Evolutionary conservation across 805 yeast genomes (phyloP), one percentile per base, ranked within the genome.

Genomic region (Yamadazyma akitaensis): DNA sequence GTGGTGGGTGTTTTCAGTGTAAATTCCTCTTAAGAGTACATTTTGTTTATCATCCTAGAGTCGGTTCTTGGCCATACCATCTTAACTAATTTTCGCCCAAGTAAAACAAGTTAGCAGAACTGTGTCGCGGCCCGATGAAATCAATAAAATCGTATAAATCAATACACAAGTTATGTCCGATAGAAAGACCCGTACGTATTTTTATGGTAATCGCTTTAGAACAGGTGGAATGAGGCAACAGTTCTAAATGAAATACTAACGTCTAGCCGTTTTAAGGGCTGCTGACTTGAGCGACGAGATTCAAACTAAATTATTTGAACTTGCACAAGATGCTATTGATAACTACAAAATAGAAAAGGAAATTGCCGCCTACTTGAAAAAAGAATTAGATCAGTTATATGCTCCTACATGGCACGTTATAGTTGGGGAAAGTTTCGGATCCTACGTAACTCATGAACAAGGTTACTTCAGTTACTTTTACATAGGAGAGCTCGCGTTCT

Each of bases 361-460:
- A 44, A 69, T 85, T 32, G 91, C 94, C 13, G 75, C 82, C 0
- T 70, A 65, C 45, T 64, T 85, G 50, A 87, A 86, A 67, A 82
- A 83, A 54, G 83, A 76, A 51, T 63, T 85, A 63, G 94, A 86
- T 60, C 73, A 75, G 40, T 63, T 72, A 39, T 78, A 73, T 49
- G 92, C 91, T 0, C 76, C 81, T 25, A 79, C 88, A 34, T 87
- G 94, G 95, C 92, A 87, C 61, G 88, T 84, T 2, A 76, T 87
- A 42, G 90, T 85, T 44, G 95, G 94, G 10, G 83, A 80, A 62
- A 82, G 82, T 55, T 87, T 86, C 64, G 92, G 94, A 3, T 78
- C 85, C 41, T 85, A 82, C 60, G 89, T 87, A 16, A 83, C 91
- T 11, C 94, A 87, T 59, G 88, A 85, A 63, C 80, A 80, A 53